These are phyloP conservation scores for Naganishia friedmannii DNA, from an alignment of 768 basidiomycete genomes.

Conservation along the genomic window DNA sequence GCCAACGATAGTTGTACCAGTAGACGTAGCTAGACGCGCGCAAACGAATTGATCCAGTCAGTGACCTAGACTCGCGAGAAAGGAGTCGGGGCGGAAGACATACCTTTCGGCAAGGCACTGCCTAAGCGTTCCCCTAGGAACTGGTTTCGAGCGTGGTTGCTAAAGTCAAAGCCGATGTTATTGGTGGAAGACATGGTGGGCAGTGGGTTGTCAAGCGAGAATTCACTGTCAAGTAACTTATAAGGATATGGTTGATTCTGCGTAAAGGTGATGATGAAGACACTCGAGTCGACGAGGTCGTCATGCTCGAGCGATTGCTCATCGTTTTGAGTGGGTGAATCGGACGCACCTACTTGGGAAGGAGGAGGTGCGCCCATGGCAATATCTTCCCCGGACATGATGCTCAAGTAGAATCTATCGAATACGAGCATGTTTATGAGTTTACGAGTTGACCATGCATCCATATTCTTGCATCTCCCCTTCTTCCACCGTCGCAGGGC, in stretches of 20 bases:
- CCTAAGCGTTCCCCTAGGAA: slow-evolving; percentile 46
- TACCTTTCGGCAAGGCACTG: slow-evolving; percentile 46
- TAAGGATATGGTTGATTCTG: not conserved
- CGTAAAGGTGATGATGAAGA: not conserved
- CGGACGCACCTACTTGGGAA: not conserved
- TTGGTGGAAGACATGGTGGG: slow-evolving; percentile 2
- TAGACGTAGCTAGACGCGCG: slow-evolving; percentile 52
- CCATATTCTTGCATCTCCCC: not conserved
- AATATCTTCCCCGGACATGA: not conserved
- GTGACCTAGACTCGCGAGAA: not conserved
- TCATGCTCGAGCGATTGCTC: slow-evolving; percentile 19
- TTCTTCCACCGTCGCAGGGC: no score
- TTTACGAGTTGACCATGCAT: not conserved
- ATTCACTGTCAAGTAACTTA: not conserved
- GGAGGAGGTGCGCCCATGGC: not conserved
- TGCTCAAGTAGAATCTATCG: slow-evolving; percentile 4
- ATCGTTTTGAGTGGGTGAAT: not conserved
- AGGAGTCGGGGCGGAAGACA: slow-evolving; percentile 7
- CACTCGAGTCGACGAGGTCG: not conserved
- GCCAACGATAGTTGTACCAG: slow-evolving; percentile 95
- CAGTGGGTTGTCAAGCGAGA: not conserved
- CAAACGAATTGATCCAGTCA: not conserved
- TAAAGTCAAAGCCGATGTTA: slow-evolving; percentile 49
- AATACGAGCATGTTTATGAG: not conserved
- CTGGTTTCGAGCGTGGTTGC: slow-evolving; percentile 51